Evolutionary conservation across 2,329 filamentous ascomycete species (phyloP), one percentile per base, ranked within the genome.

Genomic region (Penicillium sp.): DNA sequence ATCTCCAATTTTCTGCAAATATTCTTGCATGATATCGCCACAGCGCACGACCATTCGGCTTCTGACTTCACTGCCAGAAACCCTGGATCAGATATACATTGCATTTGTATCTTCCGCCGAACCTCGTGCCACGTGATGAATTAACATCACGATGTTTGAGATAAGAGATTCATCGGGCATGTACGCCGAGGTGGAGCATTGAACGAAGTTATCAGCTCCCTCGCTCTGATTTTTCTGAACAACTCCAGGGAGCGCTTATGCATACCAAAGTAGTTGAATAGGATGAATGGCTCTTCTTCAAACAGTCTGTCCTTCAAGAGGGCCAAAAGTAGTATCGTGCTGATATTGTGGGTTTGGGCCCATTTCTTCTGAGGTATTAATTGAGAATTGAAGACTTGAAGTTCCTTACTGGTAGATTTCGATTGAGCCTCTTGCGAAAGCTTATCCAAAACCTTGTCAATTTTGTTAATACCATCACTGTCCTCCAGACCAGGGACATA

Each of bases 191-290:
- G 62, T 62, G 55, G 68, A 67, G 52, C 66, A 69, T 46, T 68
- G 63, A n/a, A n/a, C n/a, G n/a, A n/a, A n/a, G n/a, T n/a, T n/a
- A n/a, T n/a, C n/a, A 7, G 61, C 49, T 68, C 64, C 29, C 68
- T 69, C 2, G 42, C 58, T 40, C 40, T 26, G 50, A 70, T 68
- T 5, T 60, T 51, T 44, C 65, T 59, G 1, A 68, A 59, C 14
- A 70, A 29, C 40, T 70, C 62, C 3, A 70, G 6, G 23, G 55
- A 64, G 52, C 62, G 65, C 48, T 63, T 65, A 34, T 69, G 64
- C 66, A 70, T 68, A 46, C 63, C 66, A 33, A 69, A 68, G 51
- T 69, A 70, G 52, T 70, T 68, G 54, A 49, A 69, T 18, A 65
- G 9, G 3, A 69, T 48, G 1, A 64, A 2, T 16, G 67, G 67